Percentiles rank a stretch among this genome's conserved stretches.
Evolutionary conservation across 1,284 basidiomycete genomes (phyloP).

Genomic region (Inonotus hispidus): DNA sequence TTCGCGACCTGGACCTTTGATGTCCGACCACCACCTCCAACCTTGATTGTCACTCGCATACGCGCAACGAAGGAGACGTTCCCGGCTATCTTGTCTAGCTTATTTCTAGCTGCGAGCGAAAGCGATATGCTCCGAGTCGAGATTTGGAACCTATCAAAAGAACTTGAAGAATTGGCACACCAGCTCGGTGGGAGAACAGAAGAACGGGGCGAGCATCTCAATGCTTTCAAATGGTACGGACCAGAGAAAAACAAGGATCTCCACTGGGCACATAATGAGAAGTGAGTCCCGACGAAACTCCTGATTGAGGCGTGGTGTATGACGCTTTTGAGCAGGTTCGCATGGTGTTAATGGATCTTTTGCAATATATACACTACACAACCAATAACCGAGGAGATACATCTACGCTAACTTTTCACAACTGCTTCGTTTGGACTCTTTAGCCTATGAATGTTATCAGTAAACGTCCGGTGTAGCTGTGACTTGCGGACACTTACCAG

Average conservation of each 20-base stretch:
- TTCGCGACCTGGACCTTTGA: constrained; percentile 56
- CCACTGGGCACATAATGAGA: constrained; percentile 52
- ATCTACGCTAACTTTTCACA: not conserved
- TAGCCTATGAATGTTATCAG: not conserved
- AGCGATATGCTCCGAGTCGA: constrained; percentile 42
- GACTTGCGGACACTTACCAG: not conserved
- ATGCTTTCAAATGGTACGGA: constrained; percentile 56
- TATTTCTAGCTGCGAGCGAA: constrained; percentile 36
- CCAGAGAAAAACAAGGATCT: constrained; percentile 32
- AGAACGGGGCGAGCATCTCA: constrained; percentile 42
- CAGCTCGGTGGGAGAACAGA: constrained; percentile 35
- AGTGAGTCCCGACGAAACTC: constrained; percentile 3
- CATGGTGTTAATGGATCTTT: constrained; percentile 3
- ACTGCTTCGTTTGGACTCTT: not conserved
- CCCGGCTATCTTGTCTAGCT: constrained; percentile 32
- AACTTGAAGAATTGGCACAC: constrained; percentile 31
- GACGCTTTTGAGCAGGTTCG: constrained; percentile 2
- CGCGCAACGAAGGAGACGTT: constrained; percentile 35
- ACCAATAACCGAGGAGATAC: not conserved
- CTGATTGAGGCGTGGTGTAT: not conserved
- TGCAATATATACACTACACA: not conserved
- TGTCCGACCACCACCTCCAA: constrained; percentile 29
- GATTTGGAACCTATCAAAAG: constrained; percentile 45
- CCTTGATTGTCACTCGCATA: constrained; percentile 48
- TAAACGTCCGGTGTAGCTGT: not conserved